These are phyloP conservation scores for Naganishia sp. DNA, from an alignment of 1,284 basidiomycete species.

Conservation along the genomic window DNA sequence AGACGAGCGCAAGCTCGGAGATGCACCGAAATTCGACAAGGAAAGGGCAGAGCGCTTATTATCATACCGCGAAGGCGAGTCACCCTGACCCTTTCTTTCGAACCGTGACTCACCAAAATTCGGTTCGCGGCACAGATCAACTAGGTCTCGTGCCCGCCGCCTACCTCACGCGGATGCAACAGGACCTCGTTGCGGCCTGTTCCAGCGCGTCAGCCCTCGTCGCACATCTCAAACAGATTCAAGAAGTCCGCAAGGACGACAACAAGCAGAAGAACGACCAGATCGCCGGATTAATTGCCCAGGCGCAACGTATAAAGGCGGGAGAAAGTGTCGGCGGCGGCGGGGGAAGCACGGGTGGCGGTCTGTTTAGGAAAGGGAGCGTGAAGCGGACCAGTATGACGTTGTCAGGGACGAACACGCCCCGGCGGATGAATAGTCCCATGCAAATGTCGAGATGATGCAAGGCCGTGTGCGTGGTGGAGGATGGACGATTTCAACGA, in stretches of 20 bases:
- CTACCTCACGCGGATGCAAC: constrained; percentile 66
- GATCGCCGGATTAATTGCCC: constrained; percentile 54
- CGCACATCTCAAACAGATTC: constrained; percentile 75
- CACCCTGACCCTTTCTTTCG: constrained; percentile 13
- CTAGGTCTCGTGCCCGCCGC: constrained; percentile 68
- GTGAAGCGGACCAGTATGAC: constrained; percentile 23
- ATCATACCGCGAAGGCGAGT: constrained; percentile 67
- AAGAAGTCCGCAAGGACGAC: constrained; percentile 81
- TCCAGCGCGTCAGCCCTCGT: constrained; percentile 70
- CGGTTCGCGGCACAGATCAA: constrained; percentile 58
- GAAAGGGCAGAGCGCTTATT: constrained; percentile 67
- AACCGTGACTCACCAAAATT: not conserved
- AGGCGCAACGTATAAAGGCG: constrained; percentile 51
- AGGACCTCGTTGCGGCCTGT: constrained; percentile 68
- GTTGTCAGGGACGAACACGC: constrained; percentile 7
- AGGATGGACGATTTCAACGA: too few species aligned
- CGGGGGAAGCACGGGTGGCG: constrained; percentile 38
- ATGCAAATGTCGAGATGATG: constrained; percentile 1
- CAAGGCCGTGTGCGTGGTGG: not conserved
- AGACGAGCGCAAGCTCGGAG: constrained; percentile 65
- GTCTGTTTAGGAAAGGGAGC: constrained; percentile 42
- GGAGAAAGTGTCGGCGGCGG: constrained; percentile 36
- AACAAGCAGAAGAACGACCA: constrained; percentile 52
- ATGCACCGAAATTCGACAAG: constrained; percentile 70
- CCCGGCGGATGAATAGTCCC: constrained; percentile 19